Evolutionary conservation across 768 basidiomycete genomes (phyloP), one percentile per base, ranked within the genome.

Genomic region (Lactifluus pinguis): DNA sequence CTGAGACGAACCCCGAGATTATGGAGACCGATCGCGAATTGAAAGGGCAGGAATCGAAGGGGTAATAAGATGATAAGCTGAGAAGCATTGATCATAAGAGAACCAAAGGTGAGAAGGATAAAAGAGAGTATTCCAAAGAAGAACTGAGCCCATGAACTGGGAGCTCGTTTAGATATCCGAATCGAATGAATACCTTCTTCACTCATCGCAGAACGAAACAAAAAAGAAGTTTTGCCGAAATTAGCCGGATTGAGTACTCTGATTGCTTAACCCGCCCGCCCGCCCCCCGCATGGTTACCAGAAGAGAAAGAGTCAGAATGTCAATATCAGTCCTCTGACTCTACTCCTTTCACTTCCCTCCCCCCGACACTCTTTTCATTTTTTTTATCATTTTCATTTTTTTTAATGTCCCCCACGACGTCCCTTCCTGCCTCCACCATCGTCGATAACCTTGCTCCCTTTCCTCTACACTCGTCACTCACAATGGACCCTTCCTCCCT

Each of bases 21-120:
- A 69, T 91, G 92, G 53, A 85, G 68, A 21, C 72, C 73, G 60
- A 73, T 75, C 6, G 86, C 76, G 71, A 74, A 78, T 30, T 75
- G 69, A 54, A 83, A 80, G n/a, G 89, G 86, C 3, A 89, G 71
- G 21, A 85, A 68, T 53, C 81, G 76, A 51, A 94, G 72, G 1
- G 90, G 84, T 15, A 92, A 75, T 41, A 91, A 74, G 65, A 87
- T 74, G 30, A 85, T 66, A 70, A 95, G 79, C 72, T 95, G 94
- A 41, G 83, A 82, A 34, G 74, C 77, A 68, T 92, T 83, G 64
- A 90, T 78, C 75, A 85, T 82, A 36, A 92, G 59, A 67, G 84
- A 84, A 11, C 80, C 90, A 8, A 79, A 63, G 64, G 81, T 72
- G 75, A 91, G 90, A 36, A 85, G 66, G 41, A 84, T 30, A 60